Evolutionary conservation across 345 rosid genomes (phyloP).

Genomic region (Toxicodendron radicans): DNA sequence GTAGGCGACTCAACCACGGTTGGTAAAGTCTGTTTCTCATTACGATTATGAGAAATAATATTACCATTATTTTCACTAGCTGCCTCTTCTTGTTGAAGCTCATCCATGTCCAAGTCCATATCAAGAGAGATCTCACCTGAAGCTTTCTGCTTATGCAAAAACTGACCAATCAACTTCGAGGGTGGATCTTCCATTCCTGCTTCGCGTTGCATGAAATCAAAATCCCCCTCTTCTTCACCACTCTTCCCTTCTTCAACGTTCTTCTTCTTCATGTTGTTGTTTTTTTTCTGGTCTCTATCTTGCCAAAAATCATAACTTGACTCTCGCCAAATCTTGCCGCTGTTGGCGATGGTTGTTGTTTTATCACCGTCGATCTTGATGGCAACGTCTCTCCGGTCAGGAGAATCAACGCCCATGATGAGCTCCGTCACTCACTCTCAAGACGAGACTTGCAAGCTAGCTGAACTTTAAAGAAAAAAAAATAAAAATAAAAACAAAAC

Average conservation of each 20-base stretch:
- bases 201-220: conserved; percentile 33
- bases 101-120: conserved; percentile 71
- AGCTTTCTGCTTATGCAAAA: conserved; percentile 68
- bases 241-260: conserved; percentile 21
- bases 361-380: conserved; percentile 37
- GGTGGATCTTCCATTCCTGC: conserved; percentile 58
- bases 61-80: neutral
- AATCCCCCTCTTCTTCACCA: conserved; percentile 27
- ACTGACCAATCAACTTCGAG: conserved; percentile 64
- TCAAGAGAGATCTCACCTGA: conserved; percentile 74
- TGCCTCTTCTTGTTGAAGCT: conserved; percentile 42
- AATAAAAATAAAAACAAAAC: neutral
- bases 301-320: conserved; percentile 56
- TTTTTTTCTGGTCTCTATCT: conserved; percentile 17
- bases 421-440: neutral
- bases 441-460: neutral
- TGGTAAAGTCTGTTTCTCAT: conserved; percentile 18
- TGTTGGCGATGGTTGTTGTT: conserved; percentile 23
- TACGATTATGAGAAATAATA: neutral
- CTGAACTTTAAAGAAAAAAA: neutral
- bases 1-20: conserved; percentile 42
- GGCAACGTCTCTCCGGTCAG: conserved; percentile 38
- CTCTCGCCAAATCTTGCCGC: conserved; percentile 53
- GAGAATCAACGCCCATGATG: conserved; percentile 40
- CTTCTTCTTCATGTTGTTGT: conserved; percentile 18